A percentile compares a stretch with the other conserved stretches of the same genome.
Conservation (phyloP, 2,329 filamentous ascomycete genomes). For the Cladosporium velox region DNA sequence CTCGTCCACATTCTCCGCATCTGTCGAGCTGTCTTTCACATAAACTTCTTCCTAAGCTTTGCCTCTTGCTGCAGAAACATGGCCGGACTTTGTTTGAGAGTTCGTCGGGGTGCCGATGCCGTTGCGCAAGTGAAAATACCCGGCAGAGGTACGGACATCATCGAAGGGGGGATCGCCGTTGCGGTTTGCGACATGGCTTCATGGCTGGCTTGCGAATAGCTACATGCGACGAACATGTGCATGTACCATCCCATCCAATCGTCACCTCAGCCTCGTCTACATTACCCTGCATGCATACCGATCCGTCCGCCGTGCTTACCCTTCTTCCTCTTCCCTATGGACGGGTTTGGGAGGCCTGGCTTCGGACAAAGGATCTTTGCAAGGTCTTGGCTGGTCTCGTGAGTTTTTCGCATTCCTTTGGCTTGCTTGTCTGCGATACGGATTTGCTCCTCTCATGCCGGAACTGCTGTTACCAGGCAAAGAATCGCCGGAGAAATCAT, state of each 20-base stretch:
- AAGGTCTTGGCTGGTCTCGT: neutral
- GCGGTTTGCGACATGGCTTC: neutral
- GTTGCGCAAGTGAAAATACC: neutral
- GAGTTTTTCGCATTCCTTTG: neutral
- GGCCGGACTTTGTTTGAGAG: conserved; percentile 5
- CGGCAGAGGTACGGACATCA: neutral
- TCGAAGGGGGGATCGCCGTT: neutral
- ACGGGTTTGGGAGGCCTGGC: neutral
- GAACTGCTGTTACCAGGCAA: neutral
- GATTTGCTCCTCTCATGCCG: neutral
- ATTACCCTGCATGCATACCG: neutral
- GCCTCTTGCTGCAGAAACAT: neutral
- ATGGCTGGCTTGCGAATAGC: neutral
- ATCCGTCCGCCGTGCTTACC: neutral
- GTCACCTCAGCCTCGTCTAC: neutral
- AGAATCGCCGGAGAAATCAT: neutral
- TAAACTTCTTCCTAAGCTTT: neutral
- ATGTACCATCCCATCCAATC: neutral
- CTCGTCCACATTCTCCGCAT: neutral
- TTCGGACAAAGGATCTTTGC: conserved; percentile 10
- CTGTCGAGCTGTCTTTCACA: neutral
- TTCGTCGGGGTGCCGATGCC: neutral
- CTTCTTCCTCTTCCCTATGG: neutral
- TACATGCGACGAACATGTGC: neutral
- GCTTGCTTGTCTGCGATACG: neutral